Evolutionary conservation across 768 basidiomycete genomes (phyloP).

Genomic region (Hygrophorus pudorinus): DNA sequence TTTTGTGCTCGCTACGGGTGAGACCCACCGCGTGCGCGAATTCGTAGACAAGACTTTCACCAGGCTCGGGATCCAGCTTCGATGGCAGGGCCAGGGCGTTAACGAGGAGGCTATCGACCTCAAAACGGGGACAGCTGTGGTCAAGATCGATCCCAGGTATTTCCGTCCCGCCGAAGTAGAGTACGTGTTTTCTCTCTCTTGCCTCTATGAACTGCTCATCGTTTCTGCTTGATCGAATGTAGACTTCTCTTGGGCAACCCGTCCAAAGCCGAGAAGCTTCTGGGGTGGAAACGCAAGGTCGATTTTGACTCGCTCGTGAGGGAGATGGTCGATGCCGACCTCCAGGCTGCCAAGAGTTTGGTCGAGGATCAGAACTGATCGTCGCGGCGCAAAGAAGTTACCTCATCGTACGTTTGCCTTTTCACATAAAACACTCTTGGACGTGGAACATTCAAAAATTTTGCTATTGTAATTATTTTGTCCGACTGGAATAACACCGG

Average conservation of each 20-base stretch:
- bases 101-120: constrained; percentile 69
- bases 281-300: constrained; percentile 88
- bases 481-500: too few relatives aligned
- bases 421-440: too few relatives aligned
- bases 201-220: constrained; percentile 2
- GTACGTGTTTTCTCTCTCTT: constrained; percentile 33
- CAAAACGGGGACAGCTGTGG: constrained; percentile 60
- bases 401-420: too few relatives aligned
- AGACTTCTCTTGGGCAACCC: constrained; percentile 84
- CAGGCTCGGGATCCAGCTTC: constrained; percentile 54
- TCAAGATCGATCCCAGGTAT: constrained; percentile 80
- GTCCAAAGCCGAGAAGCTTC: constrained; percentile 75
- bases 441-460: too few relatives aligned
- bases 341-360: constrained; percentile 62
- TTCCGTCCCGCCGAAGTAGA: constrained; percentile 97
- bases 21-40: constrained; percentile 92
- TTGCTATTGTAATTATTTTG: too few relatives aligned
- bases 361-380: constrained; percentile 75
- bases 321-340: constrained; percentile 86
- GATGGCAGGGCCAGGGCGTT: constrained; percentile 70
- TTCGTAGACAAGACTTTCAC: constrained; percentile 84
- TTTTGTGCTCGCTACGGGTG: constrained; percentile 92
- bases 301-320: constrained; percentile 76
- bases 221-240: constrained; percentile 7
- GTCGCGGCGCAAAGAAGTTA: too few relatives aligned